Evolutionary conservation across 208 protist genomes (phyloP).

Genomic region (Crithidia brevicula): DNA sequence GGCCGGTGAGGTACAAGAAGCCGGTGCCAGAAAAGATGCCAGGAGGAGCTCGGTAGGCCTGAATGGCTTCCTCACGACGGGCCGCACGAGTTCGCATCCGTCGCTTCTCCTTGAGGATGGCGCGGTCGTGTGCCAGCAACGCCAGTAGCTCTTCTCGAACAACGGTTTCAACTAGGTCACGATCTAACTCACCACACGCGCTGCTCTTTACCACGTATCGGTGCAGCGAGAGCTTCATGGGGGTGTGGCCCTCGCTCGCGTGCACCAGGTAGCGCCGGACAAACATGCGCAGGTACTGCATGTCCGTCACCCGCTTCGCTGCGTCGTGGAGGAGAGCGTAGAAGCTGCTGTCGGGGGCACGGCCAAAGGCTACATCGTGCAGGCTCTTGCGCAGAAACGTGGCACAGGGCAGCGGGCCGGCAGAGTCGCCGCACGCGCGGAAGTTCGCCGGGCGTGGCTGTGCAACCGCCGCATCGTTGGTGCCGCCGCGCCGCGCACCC

Average conservation of each 20-base stretch:
- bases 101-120: slow-evolving; percentile 33
- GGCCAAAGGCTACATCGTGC: slow-evolving; percentile 62
- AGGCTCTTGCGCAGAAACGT: slow-evolving; percentile 68
- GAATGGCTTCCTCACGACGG: slow-evolving; percentile 24
- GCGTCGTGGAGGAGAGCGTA: slow-evolving; percentile 66
- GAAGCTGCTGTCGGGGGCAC: slow-evolving; percentile 48
- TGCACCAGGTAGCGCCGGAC: slow-evolving; percentile 80
- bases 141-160: slow-evolving; percentile 58
- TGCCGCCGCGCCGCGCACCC: no score
- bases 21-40: slow-evolving; percentile 49
- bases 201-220: slow-evolving; percentile 52
- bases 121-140: slow-evolving; percentile 55
- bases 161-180: slow-evolving; percentile 41
- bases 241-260: slow-evolving; percentile 71
- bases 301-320: slow-evolving; percentile 46
- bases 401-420: slow-evolving; percentile 70
- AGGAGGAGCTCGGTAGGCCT: slow-evolving; percentile 32
- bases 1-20: slow-evolving; percentile 55
- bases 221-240: slow-evolving; percentile 46
- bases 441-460: not conserved
- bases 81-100: slow-evolving; percentile 18
- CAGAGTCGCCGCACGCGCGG: slow-evolving; percentile 5
- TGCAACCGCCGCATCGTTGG: no score
- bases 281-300: slow-evolving; percentile 85
- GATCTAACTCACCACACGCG: slow-evolving; percentile 44